phyloP scores from a whole-genome alignment of 2,329 filamentous ascomycete genomes.

The Botrytis cinerea region DNA sequence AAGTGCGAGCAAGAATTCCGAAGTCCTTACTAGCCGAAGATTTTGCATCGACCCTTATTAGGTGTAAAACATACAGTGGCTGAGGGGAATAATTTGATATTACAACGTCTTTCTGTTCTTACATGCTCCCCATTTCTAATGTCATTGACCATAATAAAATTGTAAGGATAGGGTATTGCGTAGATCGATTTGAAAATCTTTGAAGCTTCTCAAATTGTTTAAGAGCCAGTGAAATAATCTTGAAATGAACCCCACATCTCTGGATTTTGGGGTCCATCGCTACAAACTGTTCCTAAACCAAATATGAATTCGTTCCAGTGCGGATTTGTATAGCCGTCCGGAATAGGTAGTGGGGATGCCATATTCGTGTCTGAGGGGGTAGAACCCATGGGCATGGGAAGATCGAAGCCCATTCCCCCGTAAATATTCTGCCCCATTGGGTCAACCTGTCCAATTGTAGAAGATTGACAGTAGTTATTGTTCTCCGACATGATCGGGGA shows the following conservation, averaged over 20 bases:
- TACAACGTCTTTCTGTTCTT: constrained; percentile 8
- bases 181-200: not conserved
- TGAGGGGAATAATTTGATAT: constrained; percentile 7
- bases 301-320: constrained; percentile 25
- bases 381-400: constrained; percentile 11
- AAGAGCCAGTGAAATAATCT: constrained; percentile 18
- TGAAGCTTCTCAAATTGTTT: not conserved
- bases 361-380: constrained; percentile 14
- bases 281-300: constrained; percentile 1
- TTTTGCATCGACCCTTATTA: not conserved
- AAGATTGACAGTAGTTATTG: not conserved
- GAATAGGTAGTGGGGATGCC: not conserved
- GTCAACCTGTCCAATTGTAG: not conserved
- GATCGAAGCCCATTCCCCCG: constrained; percentile 5
- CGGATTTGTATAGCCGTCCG: constrained; percentile 15
- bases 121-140: not conserved
- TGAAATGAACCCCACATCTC: constrained; percentile 12
- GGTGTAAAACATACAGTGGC: not conserved
- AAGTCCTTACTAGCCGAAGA: not conserved
- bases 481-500: not conserved
- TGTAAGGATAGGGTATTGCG: not conserved
- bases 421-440: constrained; percentile 15
- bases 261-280: constrained; percentile 1
- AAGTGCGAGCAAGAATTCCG: not conserved
- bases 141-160: not conserved